Evolutionary conservation across 2,329 filamentous ascomycete species (phyloP).

Genomic region (Fusarium papillatum): DNA sequence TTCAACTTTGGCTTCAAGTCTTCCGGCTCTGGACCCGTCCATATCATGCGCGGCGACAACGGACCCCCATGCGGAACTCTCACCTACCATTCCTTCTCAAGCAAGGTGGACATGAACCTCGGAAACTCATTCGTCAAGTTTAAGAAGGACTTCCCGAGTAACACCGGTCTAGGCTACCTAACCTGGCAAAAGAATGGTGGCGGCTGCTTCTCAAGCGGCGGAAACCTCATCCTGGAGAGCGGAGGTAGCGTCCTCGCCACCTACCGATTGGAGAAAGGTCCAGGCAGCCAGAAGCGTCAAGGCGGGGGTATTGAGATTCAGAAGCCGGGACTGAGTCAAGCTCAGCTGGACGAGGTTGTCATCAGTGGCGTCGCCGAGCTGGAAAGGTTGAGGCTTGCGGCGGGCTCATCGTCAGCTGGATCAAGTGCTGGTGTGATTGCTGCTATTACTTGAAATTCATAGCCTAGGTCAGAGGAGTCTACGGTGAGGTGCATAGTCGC

Average conservation of each 20-base stretch:
- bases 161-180: neutral
- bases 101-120: constrained; percentile 2
- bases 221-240: constrained; percentile 2
- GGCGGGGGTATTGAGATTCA: constrained; percentile 2
- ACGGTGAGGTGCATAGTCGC: neutral
- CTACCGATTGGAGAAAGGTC: constrained; percentile 1
- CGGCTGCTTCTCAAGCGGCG: neutral
- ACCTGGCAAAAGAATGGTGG: neutral
- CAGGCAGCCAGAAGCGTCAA: neutral
- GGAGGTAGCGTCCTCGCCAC: neutral
- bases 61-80: neutral
- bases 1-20: constrained; percentile 1
- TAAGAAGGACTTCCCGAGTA: neutral
- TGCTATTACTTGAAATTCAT: neutral
- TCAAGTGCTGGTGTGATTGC: neutral
- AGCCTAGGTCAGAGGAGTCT: neutral
- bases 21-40: neutral
- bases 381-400: neutral
- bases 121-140: neutral
- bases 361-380: neutral
- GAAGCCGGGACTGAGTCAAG: neutral
- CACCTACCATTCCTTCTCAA: neutral
- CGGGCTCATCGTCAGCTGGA: neutral
- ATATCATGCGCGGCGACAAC: neutral
- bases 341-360: constrained; percentile 5